Percentiles rank a stretch among this genome's conserved stretches.
Evolutionary conservation across 352 stramenopile genomes (phyloP).

Genomic region (Globisporangium cystogenes): DNA sequence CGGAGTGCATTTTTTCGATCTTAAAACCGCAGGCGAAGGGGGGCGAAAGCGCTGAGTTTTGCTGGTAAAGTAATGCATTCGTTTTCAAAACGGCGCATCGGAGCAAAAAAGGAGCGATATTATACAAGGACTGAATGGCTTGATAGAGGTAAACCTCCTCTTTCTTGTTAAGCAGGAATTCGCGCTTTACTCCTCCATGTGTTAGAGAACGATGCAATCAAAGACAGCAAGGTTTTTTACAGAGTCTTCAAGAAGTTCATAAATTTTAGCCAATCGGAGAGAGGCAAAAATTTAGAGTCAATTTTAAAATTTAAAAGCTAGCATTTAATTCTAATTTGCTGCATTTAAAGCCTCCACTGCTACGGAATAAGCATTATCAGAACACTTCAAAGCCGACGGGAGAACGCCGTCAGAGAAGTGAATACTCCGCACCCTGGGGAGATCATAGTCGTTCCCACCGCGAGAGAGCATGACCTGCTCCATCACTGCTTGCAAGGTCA

Average conservation of each 20-base stretch:
- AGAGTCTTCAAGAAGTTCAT: background rate
- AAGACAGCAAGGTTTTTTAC: background rate
- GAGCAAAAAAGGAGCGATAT: too few species aligned
- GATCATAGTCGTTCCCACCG: background rate
- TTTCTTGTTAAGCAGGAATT: background rate
- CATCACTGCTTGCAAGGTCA: background rate
- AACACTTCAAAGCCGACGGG: background rate
- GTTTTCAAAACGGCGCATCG: too few species aligned
- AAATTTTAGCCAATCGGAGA: background rate
- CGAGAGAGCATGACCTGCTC: background rate
- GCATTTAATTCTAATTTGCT: background rate
- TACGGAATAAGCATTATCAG: background rate
- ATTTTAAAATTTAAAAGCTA: background rate
- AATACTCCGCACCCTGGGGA: background rate
- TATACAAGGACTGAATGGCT: background rate
- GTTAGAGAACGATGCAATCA: background rate
- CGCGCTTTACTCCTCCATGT: background rate
- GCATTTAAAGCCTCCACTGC: background rate
- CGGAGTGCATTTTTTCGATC: too few species aligned
- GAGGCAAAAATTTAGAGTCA: too few species aligned
- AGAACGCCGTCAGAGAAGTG: background rate
- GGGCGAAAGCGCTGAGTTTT: too few species aligned
- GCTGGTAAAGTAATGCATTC: too few species aligned
- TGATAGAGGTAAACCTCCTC: background rate
- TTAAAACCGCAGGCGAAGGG: too few species aligned